phyloP scores from a whole-genome alignment of 2,329 filamentous ascomycete species.

The Bipolaris zeicola region DNA sequence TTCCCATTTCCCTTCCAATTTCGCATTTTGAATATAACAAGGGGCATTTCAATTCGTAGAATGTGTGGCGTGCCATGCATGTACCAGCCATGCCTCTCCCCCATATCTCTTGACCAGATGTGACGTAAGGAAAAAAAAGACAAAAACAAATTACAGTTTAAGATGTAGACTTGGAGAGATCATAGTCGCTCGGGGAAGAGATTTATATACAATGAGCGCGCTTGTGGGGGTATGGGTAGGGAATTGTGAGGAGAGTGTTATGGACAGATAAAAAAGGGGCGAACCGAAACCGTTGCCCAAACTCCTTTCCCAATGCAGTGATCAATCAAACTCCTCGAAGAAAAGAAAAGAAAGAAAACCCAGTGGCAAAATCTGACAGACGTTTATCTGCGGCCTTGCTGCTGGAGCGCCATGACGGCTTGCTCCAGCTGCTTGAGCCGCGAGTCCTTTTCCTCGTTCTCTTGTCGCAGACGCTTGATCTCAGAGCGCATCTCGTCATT shows the following conservation, averaged over 20 bases:
- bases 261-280: neutral
- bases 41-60: neutral
- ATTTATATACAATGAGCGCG: neutral
- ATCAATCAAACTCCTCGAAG: neutral
- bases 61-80: neutral
- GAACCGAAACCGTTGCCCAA: neutral
- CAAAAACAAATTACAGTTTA: neutral
- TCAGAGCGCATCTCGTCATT: constrained; percentile 47
- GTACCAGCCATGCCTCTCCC: neutral
- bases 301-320: neutral
- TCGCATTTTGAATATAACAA: neutral
- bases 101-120: neutral
- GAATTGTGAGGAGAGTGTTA: neutral
- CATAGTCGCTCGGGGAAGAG: neutral
- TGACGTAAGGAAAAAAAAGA: neutral
- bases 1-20: neutral
- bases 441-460: constrained; percentile 51
- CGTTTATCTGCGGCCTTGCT: constrained; percentile 32
- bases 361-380: neutral
- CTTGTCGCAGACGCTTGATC: constrained; percentile 49
- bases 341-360: neutral
- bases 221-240: neutral
- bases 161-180: neutral
- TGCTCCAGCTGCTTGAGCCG: constrained; percentile 45
- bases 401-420: constrained; percentile 44